Evolutionary conservation across 768 basidiomycete genomes (phyloP).

Genomic region (Mrakia frigida): DNA sequence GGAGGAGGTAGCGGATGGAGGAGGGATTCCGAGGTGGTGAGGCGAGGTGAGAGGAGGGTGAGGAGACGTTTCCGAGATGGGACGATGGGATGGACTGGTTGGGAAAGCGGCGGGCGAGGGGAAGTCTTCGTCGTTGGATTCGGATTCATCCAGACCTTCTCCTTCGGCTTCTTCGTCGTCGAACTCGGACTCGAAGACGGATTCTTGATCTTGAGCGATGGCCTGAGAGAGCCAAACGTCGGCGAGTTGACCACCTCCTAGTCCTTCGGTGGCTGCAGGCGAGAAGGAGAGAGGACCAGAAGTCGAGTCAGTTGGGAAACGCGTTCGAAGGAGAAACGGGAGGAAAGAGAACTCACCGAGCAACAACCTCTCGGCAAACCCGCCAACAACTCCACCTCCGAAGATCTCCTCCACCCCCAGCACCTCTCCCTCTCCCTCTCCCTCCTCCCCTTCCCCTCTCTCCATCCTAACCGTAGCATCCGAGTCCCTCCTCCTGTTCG

Average conservation of each 20-base stretch:
- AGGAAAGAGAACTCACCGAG: slow-evolving; percentile 48
- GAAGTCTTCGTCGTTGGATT: not conserved
- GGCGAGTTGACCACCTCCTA: slow-evolving; percentile 78
- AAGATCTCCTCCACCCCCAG: slow-evolving; percentile 48
- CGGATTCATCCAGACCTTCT: slow-evolving; percentile 36
- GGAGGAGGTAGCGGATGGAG: slow-evolving; percentile 30
- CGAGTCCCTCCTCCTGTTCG: slow-evolving; percentile 28
- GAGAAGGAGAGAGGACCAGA: slow-evolving; percentile 15
- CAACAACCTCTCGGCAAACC: slow-evolving; percentile 75
- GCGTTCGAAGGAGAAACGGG: not conserved
- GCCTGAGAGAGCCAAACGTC: slow-evolving; percentile 98
- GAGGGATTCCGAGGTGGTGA: slow-evolving; percentile 7
- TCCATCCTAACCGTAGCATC: slow-evolving; percentile 34
- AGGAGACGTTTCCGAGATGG: not conserved
- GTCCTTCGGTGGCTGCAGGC: slow-evolving; percentile 74
- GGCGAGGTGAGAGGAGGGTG: not conserved
- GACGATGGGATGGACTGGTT: not conserved
- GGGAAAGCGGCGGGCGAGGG: not conserved
- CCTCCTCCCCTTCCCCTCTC: slow-evolving; percentile 36
- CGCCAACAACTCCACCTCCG: slow-evolving; percentile 45
- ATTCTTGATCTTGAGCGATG: slow-evolving; percentile 72
- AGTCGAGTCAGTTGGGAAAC: not conserved
- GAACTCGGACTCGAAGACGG: slow-evolving; percentile 47
- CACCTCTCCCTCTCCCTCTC: slow-evolving; percentile 37
- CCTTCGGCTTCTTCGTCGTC: slow-evolving; percentile 48